Conservation (phyloP, 345 rosid genomes). For the Fremontodendron californicum region DNA sequence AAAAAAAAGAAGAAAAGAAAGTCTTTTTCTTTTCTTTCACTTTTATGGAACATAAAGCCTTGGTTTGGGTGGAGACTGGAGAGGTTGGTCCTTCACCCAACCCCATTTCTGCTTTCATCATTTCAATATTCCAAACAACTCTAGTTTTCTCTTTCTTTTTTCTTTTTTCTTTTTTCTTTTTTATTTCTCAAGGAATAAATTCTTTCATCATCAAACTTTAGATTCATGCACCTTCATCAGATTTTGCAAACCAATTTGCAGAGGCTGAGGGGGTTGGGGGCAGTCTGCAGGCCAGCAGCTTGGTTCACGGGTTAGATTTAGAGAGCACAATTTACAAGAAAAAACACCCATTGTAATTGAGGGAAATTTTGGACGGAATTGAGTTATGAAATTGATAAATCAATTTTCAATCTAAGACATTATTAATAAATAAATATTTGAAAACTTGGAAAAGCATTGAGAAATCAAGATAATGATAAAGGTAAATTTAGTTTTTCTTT, state of each 20-base stretch:
- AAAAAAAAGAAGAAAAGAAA: not conserved
- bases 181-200: not conserved
- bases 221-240: not conserved
- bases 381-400: not conserved
- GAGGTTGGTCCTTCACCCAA: slow-evolving; percentile 23
- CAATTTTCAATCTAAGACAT: not conserved
- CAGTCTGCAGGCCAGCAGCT: not conserved
- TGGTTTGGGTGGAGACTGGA: slow-evolving; percentile 16
- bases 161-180: not conserved
- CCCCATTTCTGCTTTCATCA: slow-evolving; percentile 22
- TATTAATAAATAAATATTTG: not conserved
- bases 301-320: slow-evolving; percentile 38
- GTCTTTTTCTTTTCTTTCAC: slow-evolving; percentile 5
- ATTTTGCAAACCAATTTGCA: not conserved
- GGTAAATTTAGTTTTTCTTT: too few species aligned
- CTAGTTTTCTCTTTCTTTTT: not conserved
- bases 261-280: not conserved
- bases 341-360: slow-evolving; percentile 3
- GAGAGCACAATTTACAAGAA: slow-evolving; percentile 38
- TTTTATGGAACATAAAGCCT: slow-evolving; percentile 28
- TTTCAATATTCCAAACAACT: slow-evolving; percentile 9
- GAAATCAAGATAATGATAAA: not conserved
- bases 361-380: slow-evolving; percentile 2
- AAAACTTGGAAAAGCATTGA: not conserved
- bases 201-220: not conserved